Evolutionary conservation across 2,329 filamentous ascomycete genomes (phyloP).

Genomic region (Fusarium sp.): DNA sequence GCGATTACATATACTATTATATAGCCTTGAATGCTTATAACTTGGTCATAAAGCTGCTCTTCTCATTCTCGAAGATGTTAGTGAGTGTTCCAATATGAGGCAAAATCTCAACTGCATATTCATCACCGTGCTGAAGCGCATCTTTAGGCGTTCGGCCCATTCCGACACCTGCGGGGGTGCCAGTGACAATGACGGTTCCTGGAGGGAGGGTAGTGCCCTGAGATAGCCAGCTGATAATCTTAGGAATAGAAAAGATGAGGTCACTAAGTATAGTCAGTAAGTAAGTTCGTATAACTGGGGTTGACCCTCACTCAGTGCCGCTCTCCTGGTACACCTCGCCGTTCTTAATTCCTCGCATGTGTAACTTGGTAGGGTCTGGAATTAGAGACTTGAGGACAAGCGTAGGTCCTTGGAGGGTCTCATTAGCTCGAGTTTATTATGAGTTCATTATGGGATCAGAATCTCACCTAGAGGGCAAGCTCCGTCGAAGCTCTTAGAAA

Average conservation of each 20-base stretch:
- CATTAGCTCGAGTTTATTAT: not conserved
- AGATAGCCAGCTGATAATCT: slow-evolving; percentile 69
- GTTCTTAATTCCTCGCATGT: slow-evolving; percentile 67
- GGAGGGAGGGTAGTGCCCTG: slow-evolving; percentile 70
- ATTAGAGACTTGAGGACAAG: slow-evolving; percentile 69
- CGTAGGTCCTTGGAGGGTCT: slow-evolving; percentile 65
- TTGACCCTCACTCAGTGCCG: slow-evolving; percentile 40
- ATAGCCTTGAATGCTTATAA: not conserved
- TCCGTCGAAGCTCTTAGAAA: slow-evolving; percentile 69
- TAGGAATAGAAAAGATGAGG: slow-evolving; percentile 70
- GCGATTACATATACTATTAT: not conserved
- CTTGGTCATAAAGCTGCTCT: slow-evolving; percentile 26
- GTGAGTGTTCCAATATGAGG: slow-evolving; percentile 56
- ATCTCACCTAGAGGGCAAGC: slow-evolving; percentile 59
- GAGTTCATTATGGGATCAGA: not conserved
- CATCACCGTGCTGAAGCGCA: slow-evolving; percentile 75
- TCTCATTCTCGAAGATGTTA: slow-evolving; percentile 47
- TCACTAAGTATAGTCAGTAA: slow-evolving; percentile 53
- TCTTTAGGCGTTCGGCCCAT: slow-evolving; percentile 74
- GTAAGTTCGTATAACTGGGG: too few species aligned
- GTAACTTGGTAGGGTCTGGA: slow-evolving; percentile 66
- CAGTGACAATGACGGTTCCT: slow-evolving; percentile 73
- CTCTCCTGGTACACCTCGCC: slow-evolving; percentile 50
- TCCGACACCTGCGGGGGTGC: slow-evolving; percentile 76
- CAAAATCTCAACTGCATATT: slow-evolving; percentile 57